Percentiles rank a stretch among this genome's conserved stretches.
These are phyloP conservation scores for Kuraishia cidri DNA, from an alignment of 805 yeast genomes.

Conservation along the genomic window DNA sequence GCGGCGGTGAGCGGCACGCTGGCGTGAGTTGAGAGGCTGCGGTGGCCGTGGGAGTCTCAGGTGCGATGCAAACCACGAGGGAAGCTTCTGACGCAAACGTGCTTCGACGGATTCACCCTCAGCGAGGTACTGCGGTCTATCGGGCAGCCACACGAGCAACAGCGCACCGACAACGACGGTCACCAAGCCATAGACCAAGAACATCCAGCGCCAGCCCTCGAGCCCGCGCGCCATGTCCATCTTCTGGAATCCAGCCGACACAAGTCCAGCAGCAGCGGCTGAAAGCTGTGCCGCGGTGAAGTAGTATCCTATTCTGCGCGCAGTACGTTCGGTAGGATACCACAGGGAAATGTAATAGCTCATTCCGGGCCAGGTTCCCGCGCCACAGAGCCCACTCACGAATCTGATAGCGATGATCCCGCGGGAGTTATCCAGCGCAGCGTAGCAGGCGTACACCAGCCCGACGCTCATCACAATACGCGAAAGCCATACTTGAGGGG, in stretches of 20 bases:
- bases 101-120: conserved; percentile 2
- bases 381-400: conserved; percentile 68
- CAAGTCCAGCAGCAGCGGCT: conserved; percentile 83
- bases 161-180: conserved; percentile 57
- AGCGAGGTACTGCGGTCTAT: conserved; percentile 41
- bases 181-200: conserved; percentile 64
- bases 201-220: conserved; percentile 86
- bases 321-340: conserved; percentile 75
- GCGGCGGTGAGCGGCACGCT: conserved; percentile 42
- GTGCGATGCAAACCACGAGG: background rate
- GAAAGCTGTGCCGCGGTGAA: conserved; percentile 90
- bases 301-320: conserved; percentile 78
- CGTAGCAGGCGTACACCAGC: conserved; percentile 65
- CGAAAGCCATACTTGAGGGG: conserved; percentile 81
- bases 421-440: conserved; percentile 41
- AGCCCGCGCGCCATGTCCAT: conserved; percentile 66
- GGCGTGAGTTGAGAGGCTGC: conserved; percentile 44
- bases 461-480: conserved; percentile 76
- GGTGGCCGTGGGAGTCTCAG: conserved; percentile 4
- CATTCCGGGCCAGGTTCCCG: conserved; percentile 91
- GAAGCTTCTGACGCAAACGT: conserved; percentile 10
- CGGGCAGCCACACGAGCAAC: conserved; percentile 81
- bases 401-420: conserved; percentile 69
- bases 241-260: conserved; percentile 81
- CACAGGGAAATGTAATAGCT: conserved; percentile 75